Percentiles rank a stretch among this genome's conserved stretches.
phyloP scores from a whole-genome alignment of 257 asterid species.

The Plantago elongata region DNA sequence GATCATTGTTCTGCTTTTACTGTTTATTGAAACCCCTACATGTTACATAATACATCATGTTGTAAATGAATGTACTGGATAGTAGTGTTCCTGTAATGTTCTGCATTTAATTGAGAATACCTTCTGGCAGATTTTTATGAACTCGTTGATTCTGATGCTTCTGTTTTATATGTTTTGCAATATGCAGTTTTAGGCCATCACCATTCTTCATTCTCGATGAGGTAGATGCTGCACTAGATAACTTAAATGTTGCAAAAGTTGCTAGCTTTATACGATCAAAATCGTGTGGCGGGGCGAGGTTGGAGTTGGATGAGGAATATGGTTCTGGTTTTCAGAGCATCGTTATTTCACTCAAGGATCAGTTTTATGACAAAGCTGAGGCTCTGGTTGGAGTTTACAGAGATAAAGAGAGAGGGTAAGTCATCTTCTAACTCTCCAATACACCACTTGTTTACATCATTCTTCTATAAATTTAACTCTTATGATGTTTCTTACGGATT shows the following conservation, averaged over 20 bases:
- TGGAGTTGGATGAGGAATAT: slow-evolving; percentile 37
- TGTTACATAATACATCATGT: too few relatives aligned
- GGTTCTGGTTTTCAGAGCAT: slow-evolving; percentile 94
- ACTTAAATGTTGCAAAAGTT: slow-evolving; percentile 89
- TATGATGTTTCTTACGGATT: neutral
- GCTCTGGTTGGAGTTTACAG: slow-evolving; percentile 96
- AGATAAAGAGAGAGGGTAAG: slow-evolving; percentile 79
- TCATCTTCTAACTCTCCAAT: neutral
- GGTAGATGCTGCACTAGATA: slow-evolving; percentile 98
- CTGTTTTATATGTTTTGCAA: slow-evolving; percentile 9
- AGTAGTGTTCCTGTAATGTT: neutral
- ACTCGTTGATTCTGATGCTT: neutral
- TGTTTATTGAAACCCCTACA: too few relatives aligned
- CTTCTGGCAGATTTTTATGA: too few relatives aligned
- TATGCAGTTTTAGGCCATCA: slow-evolving; percentile 88
- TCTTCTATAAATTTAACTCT: neutral
- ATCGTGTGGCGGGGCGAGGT: slow-evolving; percentile 74
- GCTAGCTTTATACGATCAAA: slow-evolving; percentile 92
- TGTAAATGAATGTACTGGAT: neutral
- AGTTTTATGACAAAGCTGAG: slow-evolving; percentile 94
- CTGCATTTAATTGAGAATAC: neutral
- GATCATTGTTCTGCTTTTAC: too few relatives aligned
- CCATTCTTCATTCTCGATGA: slow-evolving; percentile 97
- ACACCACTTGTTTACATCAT: neutral
- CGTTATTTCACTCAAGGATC: slow-evolving; percentile 92